Base-by-base conservation (phyloP, 352 stramenopile genomes). In the Pythium monospermum region DNA sequence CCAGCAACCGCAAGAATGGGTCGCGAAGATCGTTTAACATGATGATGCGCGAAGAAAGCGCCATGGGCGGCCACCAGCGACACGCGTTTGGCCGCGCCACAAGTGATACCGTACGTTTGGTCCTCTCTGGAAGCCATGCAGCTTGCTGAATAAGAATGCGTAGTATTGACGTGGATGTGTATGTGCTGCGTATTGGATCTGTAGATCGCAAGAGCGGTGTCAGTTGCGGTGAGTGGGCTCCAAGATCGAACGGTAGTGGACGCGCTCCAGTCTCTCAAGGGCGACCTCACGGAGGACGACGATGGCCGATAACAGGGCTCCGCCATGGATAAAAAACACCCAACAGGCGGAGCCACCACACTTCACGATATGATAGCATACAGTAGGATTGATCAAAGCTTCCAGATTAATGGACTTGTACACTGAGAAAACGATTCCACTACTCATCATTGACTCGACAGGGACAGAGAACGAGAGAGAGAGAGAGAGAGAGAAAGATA, bases 241-340 rank as follows among this genome's bases (percentile, higher is more conserved):
- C 52, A 76, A 19, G 53, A 78, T 43, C 55, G 73, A 15, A 64
- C 69, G 25, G 51, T 66, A 21, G 57, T 83, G 25, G 66, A 85
- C 42, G 73, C 59, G n/a, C 49, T 83, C 23, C 59, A 68, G 16
- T 22, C 71, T 16, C 49, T 71, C 26, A 26, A 75, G 26, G 72
- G 71, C 39, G 54, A 60, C 15, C 53, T 89, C 30, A 66, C 59
- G 11, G 77, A 87, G 25, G 77, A 87, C 54, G 77, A 89, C 42
- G 77, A 88, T 44, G 77, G 77, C 16, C 77, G 77, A 89, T 89
- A 86, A 68, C 38, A 39, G 73, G 57, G 49, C 63, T 27, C 48
- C 8, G 19, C 11, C 22, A 44, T 41, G 33, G 22, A 19, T n/a
- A n/a, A n/a, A n/a, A n/a, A n/a, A n/a, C n/a, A n/a, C n/a, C n/a